Evolutionary conservation across 148 eudicot genomes (phyloP).

Genomic region (Spergularia marina): DNA sequence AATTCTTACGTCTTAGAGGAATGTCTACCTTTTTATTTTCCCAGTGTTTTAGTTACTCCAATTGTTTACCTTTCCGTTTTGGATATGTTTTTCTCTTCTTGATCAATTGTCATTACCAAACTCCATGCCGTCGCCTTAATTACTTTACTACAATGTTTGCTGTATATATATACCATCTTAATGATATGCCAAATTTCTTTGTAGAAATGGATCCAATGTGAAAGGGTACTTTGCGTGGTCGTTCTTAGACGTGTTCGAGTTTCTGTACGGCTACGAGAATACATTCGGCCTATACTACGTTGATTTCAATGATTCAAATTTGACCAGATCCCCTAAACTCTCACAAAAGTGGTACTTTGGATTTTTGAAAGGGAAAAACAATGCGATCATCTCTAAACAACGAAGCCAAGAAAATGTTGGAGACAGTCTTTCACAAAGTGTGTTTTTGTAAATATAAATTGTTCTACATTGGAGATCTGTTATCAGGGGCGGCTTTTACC

Average conservation of each 20-base stretch:
- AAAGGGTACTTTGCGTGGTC: conserved; percentile 68
- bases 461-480: too few relatives aligned
- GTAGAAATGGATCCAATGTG: conserved; percentile 60
- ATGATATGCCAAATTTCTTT: neutral
- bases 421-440: too few relatives aligned
- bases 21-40: neutral
- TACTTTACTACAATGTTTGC: too few relatives aligned
- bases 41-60: too few relatives aligned
- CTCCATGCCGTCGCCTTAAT: too few relatives aligned
- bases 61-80: too few relatives aligned
- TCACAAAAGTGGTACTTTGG: conserved; percentile 60
- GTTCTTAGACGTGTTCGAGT: conserved; percentile 56
- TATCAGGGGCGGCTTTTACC: too few relatives aligned
- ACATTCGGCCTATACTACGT: conserved; percentile 50
- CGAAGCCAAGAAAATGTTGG: too few relatives aligned
- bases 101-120: too few relatives aligned
- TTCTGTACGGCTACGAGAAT: conserved; percentile 35
- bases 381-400: too few relatives aligned
- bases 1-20: neutral
- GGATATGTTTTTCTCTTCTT: too few relatives aligned
- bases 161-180: neutral
- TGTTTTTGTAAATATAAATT: too few relatives aligned
- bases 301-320: conserved; percentile 47
- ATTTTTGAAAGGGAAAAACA: conserved; percentile 38
- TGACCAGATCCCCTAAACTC: conserved; percentile 49